Base-by-base conservation (phyloP, 345 rosid species). In the Acer yangbiense region DNA sequence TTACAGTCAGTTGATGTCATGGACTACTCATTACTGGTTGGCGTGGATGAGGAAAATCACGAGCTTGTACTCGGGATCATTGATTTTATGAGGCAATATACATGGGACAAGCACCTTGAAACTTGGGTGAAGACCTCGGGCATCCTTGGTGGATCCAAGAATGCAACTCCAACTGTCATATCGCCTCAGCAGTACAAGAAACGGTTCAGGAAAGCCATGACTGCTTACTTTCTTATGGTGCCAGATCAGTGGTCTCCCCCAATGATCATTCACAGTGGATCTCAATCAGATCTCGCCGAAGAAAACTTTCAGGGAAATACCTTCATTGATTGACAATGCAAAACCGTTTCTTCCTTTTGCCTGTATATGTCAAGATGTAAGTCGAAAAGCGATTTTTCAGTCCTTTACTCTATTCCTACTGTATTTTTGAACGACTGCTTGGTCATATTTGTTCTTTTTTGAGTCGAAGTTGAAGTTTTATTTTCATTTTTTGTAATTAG, bases 21-120 rank as follows among this genome's bases (percentile, higher is more conserved):
- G 99, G 99, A 94, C 79, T 96, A 94, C 86, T 96, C 98, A 5
- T 82, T 96, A 73, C 89, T 94, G 73, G 98, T 91, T 32, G 98
- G 98, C 3, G 88, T 94, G 75, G 98, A 96, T 62, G 92, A 90
- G 83, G 95, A 91, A 84, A 86, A 85, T 75, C 92, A 88, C 6
- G 97, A 96, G 78, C 85, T 94, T 73, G 95, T 91, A 58, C 86
- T 94, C 58, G 98, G 98, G 80, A 94, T 91, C 57, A 96, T 96
- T 25, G 99, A 94, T 81, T 96, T 94, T 80, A 83, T 96, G 98
- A 90, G 98, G 89, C 99, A 94, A 72, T 96, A 96, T 82, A 94
- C 98, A 9, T 95, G 94, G 98, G 99, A 95, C 89, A 96, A 96
- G 89, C 99, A 92, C 78, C 88, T 96, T 39, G 98, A 96, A 84